Base-by-base conservation (phyloP, 495 filamentous ascomycete species). In the Podospora didyma region DNA sequence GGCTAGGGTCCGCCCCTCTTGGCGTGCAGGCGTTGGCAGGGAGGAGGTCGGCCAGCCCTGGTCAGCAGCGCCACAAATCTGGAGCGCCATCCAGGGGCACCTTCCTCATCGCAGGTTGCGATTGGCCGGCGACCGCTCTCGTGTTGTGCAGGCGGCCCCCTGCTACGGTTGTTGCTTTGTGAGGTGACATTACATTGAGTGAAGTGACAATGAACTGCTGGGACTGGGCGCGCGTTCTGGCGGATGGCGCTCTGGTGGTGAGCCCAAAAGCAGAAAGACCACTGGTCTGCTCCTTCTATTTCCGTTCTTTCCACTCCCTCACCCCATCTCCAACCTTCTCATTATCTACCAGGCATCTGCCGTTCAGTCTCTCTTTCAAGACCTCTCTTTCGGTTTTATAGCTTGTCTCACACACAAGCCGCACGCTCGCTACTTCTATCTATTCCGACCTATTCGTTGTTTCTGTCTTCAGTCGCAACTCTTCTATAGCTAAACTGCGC, bases 1-100 rank as follows among this genome's bases (percentile, higher is more conserved):
- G 19, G 37, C 14, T 9, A 22, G 23, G 23, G 4, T 19, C 1
- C 14, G 17, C 46, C 23, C 39, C 39, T 17, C 39, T 42, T 42
- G 39, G 39, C 2, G n/a, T 42, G 39, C 39, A 42, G 12, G 9
- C 34, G 34, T 37, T n/a, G n/a, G n/a, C n/a, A n/a, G n/a, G 34
- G 34, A 10, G 39, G 39, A 4, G 39, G n/a, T 42, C n/a, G 39
- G n/a, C 12, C 12, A 24, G 56, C 26, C 26, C 26, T 31, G 42
- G 49, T 44, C 4, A 46, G 46, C 45, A 48, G 56, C 50, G 56
- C 56, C 56, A 58, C 56, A 58, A 37, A 48, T 53, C 48, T 52
- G 41, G 49, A 52, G 55, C 55, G 19, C 45, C 39, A 21, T 19
- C 46, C 28, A 26, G 46, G 21, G 53, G 31, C 9, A 14, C 14